A percentile compares a stretch with the other conserved stretches of the same genome.
Conservation (phyloP, 2,329 filamentous ascomycete genomes). For the Aspergillus sp. region DNA sequence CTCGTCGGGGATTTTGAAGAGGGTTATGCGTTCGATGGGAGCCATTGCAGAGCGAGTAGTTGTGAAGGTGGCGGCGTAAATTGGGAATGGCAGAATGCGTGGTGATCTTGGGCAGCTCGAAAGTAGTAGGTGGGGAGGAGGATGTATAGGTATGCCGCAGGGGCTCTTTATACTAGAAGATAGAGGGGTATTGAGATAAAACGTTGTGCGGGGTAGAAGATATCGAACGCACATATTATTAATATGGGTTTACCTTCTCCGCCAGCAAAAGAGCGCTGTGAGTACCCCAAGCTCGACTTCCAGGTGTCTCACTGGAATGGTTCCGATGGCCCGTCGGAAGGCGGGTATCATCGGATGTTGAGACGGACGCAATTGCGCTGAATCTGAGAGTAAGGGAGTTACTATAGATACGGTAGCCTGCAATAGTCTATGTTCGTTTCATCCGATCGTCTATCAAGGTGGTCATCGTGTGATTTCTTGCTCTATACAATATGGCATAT, state of each 20-base stretch:
- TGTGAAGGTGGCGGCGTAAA: conserved; percentile 2
- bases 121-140: neutral
- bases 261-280: neutral
- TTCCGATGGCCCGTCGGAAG: conserved; percentile 10
- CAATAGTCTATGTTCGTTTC: neutral
- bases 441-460: neutral
- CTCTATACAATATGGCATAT: neutral
- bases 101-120: neutral
- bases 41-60: conserved; percentile 33
- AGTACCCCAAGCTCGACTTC: neutral
- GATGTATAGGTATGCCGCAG: neutral
- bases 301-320: neutral
- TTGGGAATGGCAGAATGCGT: neutral
- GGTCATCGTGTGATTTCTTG: neutral
- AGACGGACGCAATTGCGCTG: neutral
- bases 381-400: neutral
- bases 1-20: conserved; percentile 58
- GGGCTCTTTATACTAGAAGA: conserved; percentile 6
- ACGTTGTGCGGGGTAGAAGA: conserved; percentile 13
- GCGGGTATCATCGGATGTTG: conserved; percentile 1
- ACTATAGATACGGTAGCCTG: neutral
- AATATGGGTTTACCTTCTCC: neutral
- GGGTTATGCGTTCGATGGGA: conserved; percentile 55
- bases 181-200: neutral
- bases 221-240: conserved; percentile 5